phyloP scores from a whole-genome alignment of 345 rosid species.

The Eucalyptus grandis region DNA sequence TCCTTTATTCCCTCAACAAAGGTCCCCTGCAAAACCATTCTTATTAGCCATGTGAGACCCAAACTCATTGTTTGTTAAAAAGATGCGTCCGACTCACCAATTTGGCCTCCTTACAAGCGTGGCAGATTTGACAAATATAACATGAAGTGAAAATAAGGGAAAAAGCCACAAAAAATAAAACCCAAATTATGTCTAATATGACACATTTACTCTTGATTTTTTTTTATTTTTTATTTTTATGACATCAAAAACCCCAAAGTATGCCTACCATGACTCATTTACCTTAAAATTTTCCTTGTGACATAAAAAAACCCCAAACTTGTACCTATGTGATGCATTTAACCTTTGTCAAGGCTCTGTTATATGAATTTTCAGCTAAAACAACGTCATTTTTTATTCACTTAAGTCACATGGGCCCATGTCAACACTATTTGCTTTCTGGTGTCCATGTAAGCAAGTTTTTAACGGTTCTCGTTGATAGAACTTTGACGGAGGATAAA shows the following conservation, averaged over 20 bases:
- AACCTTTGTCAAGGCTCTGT: background rate
- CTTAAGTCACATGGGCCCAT: background rate
- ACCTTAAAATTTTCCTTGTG: no score
- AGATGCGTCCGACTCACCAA: background rate
- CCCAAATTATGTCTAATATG: no score
- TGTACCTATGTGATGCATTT: background rate
- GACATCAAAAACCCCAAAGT: no score
- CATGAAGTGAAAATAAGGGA: background rate
- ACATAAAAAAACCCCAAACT: background rate
- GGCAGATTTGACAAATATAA: background rate
- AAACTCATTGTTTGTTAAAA: background rate
- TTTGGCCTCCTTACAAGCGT: background rate
- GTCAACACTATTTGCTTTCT: background rate
- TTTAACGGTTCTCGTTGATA: background rate
- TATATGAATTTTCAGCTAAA: background rate
- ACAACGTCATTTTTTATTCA: background rate
- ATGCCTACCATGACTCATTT: no score
- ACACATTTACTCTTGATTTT: no score
- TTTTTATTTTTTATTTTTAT: no score
- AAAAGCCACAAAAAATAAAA: background rate
- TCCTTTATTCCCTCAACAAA: slow-evolving; percentile 97
- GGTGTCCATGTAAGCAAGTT: background rate
- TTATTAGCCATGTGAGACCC: background rate
- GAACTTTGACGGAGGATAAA: background rate
- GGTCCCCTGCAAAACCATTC: slow-evolving; percentile 52